Conservation (phyloP, 768 basidiomycete species). For the Macrolepiota fuliginosa region DNA sequence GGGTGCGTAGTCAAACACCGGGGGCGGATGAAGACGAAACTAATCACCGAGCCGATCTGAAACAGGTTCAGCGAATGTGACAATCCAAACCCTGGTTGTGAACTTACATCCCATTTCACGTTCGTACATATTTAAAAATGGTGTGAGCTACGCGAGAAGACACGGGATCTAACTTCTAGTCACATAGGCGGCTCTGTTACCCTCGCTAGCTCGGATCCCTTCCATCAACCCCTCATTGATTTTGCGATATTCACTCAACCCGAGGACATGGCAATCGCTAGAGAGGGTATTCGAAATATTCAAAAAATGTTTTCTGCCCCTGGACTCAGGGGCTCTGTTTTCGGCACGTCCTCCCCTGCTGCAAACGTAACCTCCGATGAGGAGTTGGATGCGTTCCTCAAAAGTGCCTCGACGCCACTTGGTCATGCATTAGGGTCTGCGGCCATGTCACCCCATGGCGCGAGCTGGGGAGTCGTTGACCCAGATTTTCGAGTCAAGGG, state of each 20-base stretch:
- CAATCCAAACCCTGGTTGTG: too few relatives aligned
- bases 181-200: neutral
- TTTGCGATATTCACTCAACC: slow-evolving; percentile 3
- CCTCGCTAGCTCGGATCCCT: slow-evolving; percentile 15
- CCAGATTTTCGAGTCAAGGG: slow-evolving; percentile 34
- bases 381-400: slow-evolving; percentile 15
- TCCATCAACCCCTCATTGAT: slow-evolving; percentile 13
- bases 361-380: neutral
- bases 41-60: too few relatives aligned
- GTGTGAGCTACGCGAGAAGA: neutral
- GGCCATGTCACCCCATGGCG: slow-evolving; percentile 24
- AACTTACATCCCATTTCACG: too few relatives aligned
- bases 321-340: neutral
- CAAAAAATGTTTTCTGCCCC: neutral
- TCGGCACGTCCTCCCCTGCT: neutral
- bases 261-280: slow-evolving; percentile 21
- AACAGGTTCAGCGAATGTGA: too few relatives aligned
- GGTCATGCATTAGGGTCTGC: slow-evolving; percentile 30
- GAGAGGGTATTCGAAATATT: slow-evolving; percentile 3
- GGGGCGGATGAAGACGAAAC: too few relatives aligned
- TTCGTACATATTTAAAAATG: neutral
- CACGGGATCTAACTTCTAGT: neutral
- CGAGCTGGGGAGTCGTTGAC: slow-evolving; percentile 30
- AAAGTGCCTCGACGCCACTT: slow-evolving; percentile 15
- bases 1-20: neutral